A percentile compares a stretch with the other conserved stretches of the same genome.
These are phyloP conservation scores for Handroanthus guayacan DNA, from an alignment of 257 asterid genomes.

Conservation along the genomic window DNA sequence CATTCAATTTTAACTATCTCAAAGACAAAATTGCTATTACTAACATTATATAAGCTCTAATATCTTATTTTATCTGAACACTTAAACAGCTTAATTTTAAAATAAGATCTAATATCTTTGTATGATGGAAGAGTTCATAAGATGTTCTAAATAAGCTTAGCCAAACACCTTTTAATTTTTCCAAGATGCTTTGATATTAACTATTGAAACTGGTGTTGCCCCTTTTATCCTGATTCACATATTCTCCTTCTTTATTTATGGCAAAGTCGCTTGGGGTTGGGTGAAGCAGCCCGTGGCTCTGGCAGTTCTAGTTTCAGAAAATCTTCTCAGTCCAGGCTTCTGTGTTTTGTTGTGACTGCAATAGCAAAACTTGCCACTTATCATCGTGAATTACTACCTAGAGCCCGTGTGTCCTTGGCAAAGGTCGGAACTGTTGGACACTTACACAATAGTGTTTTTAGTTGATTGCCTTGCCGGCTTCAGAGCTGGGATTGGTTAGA, in stretches of 20 bases:
- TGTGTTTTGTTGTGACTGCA: conserved; percentile 93
- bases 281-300: conserved; percentile 70
- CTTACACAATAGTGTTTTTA: conserved; percentile 4
- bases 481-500: conserved; percentile 7
- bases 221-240: conserved; percentile 30
- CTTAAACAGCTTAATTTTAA: no score
- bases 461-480: conserved; percentile 16
- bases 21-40: no score
- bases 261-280: conserved; percentile 78
- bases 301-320: conserved; percentile 66
- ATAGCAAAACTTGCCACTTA: conserved; percentile 89
- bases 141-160: no score
- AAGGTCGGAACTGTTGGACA: conserved; percentile 57
- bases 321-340: conserved; percentile 86
- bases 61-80: no score
- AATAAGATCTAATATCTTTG: no score
- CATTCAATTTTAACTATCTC: no score
- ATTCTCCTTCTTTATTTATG: conserved; percentile 27
- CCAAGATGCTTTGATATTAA: conserved; percentile 19
- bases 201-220: conserved; percentile 21
- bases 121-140: no score
- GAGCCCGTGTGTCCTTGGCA: conserved; percentile 90
- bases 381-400: conserved; percentile 82
- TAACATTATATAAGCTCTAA: no score
- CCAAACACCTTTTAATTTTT: neutral